These are phyloP conservation scores for Pythium biforme DNA, from an alignment of 352 stramenopile species.

Conservation along the genomic window DNA sequence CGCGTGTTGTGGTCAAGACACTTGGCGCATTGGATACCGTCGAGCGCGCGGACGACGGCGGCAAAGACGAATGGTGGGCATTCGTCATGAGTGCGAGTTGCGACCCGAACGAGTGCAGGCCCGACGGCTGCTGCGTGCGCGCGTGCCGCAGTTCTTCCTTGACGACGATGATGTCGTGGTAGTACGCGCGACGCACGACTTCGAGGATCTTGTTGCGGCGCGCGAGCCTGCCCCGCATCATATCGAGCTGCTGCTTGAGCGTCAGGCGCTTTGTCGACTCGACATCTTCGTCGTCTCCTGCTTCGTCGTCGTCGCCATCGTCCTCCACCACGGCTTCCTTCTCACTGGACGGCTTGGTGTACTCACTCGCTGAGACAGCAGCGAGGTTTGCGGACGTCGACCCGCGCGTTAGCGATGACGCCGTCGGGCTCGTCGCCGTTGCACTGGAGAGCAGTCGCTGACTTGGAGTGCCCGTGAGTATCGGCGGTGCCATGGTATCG, in stretches of 20 bases:
- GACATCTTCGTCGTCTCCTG: constrained; percentile 31
- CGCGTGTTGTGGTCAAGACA: neutral
- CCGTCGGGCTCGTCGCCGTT: neutral
- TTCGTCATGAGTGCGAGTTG: neutral
- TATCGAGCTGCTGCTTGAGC: constrained; percentile 52
- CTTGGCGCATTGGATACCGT: constrained; percentile 12
- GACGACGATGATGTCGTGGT: constrained; percentile 79
- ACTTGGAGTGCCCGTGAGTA: neutral
- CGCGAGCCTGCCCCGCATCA: constrained; percentile 63
- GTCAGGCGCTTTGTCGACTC: constrained; percentile 38
- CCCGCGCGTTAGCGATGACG: neutral
- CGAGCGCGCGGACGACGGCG: constrained; percentile 21
- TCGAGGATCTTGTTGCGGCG: constrained; percentile 74
- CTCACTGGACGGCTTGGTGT: neutral
- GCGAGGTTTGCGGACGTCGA: constrained; percentile 1
- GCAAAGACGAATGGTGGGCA: constrained; percentile 2
- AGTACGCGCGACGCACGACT: constrained; percentile 73
- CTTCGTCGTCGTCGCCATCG: constrained; percentile 7
- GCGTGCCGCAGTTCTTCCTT: constrained; percentile 70
- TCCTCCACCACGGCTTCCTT: neutral
- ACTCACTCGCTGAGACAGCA: neutral
- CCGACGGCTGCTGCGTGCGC: constrained; percentile 6
- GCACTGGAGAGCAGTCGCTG: neutral
- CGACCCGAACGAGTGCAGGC: neutral
- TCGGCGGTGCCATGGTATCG: neutral